phyloP scores from a whole-genome alignment of 1,139 yeast species.

The Nakaseomyces delphensis region DNA sequence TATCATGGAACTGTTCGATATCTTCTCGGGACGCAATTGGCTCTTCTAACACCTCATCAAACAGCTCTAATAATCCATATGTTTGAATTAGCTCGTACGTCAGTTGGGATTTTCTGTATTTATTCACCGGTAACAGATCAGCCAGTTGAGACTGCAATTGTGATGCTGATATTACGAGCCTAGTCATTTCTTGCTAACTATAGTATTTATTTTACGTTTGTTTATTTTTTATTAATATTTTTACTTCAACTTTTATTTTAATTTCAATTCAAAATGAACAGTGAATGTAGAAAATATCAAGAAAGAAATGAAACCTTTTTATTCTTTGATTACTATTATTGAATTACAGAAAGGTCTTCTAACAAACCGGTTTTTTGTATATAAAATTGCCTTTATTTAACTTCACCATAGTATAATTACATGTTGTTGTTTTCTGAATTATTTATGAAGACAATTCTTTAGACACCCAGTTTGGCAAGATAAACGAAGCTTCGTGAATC shows the following conservation, averaged over 20 bases:
- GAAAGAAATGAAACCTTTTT: too few species aligned
- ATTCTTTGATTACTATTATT: not conserved
- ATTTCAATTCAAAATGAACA: too few species aligned
- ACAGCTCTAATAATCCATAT: constrained; percentile 20
- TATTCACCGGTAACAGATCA: constrained; percentile 29
- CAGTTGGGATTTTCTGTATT: constrained; percentile 21
- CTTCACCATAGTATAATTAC: too few species aligned
- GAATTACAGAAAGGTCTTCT: not conserved
- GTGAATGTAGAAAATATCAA: too few species aligned
- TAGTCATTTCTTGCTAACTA: too few species aligned
- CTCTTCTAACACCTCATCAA: constrained; percentile 18
- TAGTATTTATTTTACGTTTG: too few species aligned
- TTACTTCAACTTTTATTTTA: too few species aligned
- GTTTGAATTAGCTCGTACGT: constrained; percentile 19
- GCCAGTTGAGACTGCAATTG: constrained; percentile 26
- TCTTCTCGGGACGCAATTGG: constrained; percentile 17
- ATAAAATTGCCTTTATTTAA: not conserved
- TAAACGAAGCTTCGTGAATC: constrained; percentile 79
- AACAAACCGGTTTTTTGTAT: not conserved
- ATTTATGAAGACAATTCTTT: constrained; percentile 27
- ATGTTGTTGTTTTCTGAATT: not conserved
- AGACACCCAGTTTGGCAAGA: constrained; percentile 81
- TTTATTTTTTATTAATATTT: too few species aligned
- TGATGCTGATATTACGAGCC: constrained; percentile 23
- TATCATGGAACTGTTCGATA: constrained; percentile 21